A percentile compares a stretch with the other conserved stretches of the same genome.
Conservation (phyloP, 768 basidiomycete genomes). For the Antrodiella citrinella region DNA sequence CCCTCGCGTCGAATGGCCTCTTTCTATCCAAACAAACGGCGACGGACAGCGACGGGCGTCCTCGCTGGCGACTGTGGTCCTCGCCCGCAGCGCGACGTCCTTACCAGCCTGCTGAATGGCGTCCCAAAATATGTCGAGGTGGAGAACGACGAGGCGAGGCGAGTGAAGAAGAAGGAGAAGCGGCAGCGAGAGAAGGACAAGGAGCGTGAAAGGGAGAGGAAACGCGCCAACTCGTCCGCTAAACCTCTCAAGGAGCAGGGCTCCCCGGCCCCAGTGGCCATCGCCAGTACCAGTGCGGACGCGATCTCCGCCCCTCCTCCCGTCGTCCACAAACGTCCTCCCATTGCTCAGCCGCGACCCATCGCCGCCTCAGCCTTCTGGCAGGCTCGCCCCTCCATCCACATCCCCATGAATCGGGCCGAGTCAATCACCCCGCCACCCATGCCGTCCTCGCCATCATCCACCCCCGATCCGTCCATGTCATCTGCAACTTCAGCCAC, state of each 20-base stretch:
- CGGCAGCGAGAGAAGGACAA: slow-evolving; percentile 27
- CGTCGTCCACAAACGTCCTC: slow-evolving; percentile 11
- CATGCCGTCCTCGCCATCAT: slow-evolving; percentile 54
- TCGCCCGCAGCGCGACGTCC: slow-evolving; percentile 59
- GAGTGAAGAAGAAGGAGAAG: slow-evolving; percentile 20
- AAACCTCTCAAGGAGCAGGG: slow-evolving; percentile 6
- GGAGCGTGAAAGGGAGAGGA: slow-evolving; percentile 14
- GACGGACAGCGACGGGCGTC: slow-evolving; percentile 67
- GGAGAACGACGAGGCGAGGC: slow-evolving; percentile 52
- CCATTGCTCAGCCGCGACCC: slow-evolving; percentile 12
- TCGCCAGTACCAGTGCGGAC: slow-evolving; percentile 5
- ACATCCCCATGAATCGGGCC: slow-evolving; percentile 64
- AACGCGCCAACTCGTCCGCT: slow-evolving; percentile 10
- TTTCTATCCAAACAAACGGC: slow-evolving; percentile 25
- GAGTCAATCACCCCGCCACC: slow-evolving; percentile 73
- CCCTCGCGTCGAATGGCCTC: slow-evolving; percentile 10
- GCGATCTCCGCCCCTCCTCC: slow-evolving; percentile 12
- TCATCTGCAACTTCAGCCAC: slow-evolving; percentile 69
- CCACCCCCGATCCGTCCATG: slow-evolving; percentile 69
- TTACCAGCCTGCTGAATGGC: slow-evolving; percentile 74
- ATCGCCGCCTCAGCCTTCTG: slow-evolving; percentile 42
- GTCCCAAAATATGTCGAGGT: slow-evolving; percentile 57
- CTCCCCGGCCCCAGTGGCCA: background rate
- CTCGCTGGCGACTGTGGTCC: slow-evolving; percentile 71
- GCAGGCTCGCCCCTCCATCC: slow-evolving; percentile 64